Evolutionary conservation across 192 early-diverging fungal species (phyloP), one percentile per base, ranked within the genome.

Genomic region (Coemansia sp.): DNA sequence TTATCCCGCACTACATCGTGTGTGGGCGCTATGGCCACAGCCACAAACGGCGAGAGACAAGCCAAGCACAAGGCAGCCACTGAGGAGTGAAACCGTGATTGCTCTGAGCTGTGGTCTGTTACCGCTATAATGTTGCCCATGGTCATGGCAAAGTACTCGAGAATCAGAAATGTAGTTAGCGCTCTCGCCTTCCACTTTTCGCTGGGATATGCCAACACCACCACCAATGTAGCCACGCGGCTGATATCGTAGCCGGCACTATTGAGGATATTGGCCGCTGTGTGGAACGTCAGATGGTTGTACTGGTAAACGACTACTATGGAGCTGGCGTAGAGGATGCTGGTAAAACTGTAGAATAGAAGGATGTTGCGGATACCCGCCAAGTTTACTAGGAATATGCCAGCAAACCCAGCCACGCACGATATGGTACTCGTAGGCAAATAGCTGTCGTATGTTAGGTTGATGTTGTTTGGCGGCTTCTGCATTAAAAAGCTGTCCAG

Each of bases 161-260:
- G 42, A 16, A 77, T 56, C 18, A 77, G 50, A 20, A 69, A 77
- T 0, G 61, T 23, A 0, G 66, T 66, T 9, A 77, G 59, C 10
- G 70, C 61, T 0, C 76, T 58, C 1, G 76, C 62, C 57, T 72
- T 77, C 76, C 76, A 77, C 28, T 59, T 38, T 28, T 77, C 76
- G 43, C 70, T 67, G 5, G 76, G 70, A 45, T 77, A 77, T 3
- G 66, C 62, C n/a, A 77, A 28, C 0, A 69, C 76, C 0, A 71
- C 66, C 3, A 77, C 70, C 9, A 77, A 26, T 0, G 76, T 77
- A 4, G 70, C 76, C 3, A 68, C 70, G n/a, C 70, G 61, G 1
- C 66, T 51, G 50, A 77, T 37, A 38, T 72, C 70, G 23, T 72
- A 77, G 3, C 62, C 61, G 5, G 50, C 38, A 14, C 59, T 48